These are phyloP conservation scores for Centrapalus pauciflorus DNA, from an alignment of 129 eudicot species.

Conservation along the genomic window DNA sequence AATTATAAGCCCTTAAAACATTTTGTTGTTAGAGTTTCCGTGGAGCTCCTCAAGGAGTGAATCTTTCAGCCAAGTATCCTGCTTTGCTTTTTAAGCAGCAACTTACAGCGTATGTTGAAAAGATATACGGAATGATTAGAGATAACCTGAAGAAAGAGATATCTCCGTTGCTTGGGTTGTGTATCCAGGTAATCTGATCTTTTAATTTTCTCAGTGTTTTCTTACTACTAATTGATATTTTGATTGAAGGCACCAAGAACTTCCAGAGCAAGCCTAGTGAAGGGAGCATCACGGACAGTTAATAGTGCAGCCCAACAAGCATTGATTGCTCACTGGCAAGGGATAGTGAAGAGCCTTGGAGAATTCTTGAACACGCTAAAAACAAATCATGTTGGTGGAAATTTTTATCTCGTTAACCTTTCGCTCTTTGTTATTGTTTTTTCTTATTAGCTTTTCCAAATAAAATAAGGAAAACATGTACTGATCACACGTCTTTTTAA, in stretches of 20 bases:
- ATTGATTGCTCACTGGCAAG: slow-evolving; percentile 86
- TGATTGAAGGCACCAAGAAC: slow-evolving; percentile 63
- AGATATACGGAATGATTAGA: slow-evolving; percentile 71
- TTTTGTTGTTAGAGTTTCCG: slow-evolving; percentile 51
- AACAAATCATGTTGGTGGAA: slow-evolving; percentile 58
- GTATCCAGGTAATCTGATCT: slow-evolving; percentile 48
- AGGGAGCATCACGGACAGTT: slow-evolving; percentile 71
- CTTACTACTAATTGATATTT: not conserved
- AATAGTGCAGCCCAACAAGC: slow-evolving; percentile 59
- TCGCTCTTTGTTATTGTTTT: not conserved
- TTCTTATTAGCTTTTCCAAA: not conserved
- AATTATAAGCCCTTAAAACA: not conserved
- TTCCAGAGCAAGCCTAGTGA: slow-evolving; percentile 81
- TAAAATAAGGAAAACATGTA: not conserved
- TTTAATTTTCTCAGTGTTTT: not conserved
- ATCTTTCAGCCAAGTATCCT: slow-evolving; percentile 73
- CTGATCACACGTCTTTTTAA: not conserved
- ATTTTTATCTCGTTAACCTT: not conserved
- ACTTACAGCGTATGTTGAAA: slow-evolving; percentile 79
- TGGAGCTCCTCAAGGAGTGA: slow-evolving; percentile 64
- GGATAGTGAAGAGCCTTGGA: slow-evolving; percentile 66
- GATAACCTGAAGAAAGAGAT: slow-evolving; percentile 80
- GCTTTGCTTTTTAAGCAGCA: slow-evolving; percentile 84
- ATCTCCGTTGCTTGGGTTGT: too few species aligned
- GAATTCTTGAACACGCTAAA: slow-evolving; percentile 55